Evolutionary conservation across 2,329 filamentous ascomycete genomes (phyloP), one percentile per base, ranked within the genome.

Genomic region (Alternaria tenuissima): DNA sequence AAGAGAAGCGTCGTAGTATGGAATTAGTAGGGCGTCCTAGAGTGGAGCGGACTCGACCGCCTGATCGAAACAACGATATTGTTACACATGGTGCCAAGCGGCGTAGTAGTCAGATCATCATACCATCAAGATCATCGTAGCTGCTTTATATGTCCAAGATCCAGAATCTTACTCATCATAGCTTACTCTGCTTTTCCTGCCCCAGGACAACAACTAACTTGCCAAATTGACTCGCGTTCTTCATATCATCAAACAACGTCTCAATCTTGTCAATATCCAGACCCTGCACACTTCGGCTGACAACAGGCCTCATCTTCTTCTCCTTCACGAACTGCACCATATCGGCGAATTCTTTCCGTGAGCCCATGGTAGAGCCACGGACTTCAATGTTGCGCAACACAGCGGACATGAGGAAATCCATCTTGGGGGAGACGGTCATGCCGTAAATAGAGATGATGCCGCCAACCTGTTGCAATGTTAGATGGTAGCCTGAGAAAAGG

Each of bases 311-410:
- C 62, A 97, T 89, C 73, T 89, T 86, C 65, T 92, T 88, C 64
- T 88, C 80, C 12, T 84, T 84, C 36, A 97, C 91, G 80, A 97
- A 97, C 1, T 85, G 84, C 6, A 97, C 85, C 93, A 98, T 97
- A 22, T 95, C 92, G n/a, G 83, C 83, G 74, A 97, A 98, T 80
- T 98, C 95, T 73, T 87, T 89, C 44, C 91, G 86, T 28, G 92
- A 96, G 0, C 94, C 94, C 94, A 98, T 97, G 0, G 94, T 97
- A 14, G 87, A 89, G 18, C 95, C 94, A 49, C 87, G 86, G 28
- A 98, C 84, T 47, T 98, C 94, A 54, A 97, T 86, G 73, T 98
- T 97, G 78, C 90, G 91, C 62, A 98, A 79, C 14, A 95, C 91
- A 0, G 93, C 93, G 61, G 84, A 80, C 91, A 97, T 97, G 12